phyloP scores from a whole-genome alignment of 192 early-diverging fungal species.

The Pilobolus umbonatus region DNA sequence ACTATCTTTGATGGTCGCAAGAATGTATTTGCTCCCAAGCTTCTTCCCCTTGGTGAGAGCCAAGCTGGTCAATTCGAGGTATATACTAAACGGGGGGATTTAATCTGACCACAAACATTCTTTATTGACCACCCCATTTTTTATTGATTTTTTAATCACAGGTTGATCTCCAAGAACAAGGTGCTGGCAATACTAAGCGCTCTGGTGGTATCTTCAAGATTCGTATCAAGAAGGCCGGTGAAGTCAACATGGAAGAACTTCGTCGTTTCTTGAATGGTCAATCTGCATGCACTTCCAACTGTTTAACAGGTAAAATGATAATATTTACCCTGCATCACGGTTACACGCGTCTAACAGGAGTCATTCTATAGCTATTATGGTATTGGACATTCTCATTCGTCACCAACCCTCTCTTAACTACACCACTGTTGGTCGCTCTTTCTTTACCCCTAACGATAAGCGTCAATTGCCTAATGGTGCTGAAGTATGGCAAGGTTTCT shows the following conservation, averaged over 20 bases:
- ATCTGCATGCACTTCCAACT: constrained; percentile 37
- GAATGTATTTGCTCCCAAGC: constrained; percentile 64
- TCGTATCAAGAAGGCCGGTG: constrained; percentile 59
- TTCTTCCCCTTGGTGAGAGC: constrained; percentile 52
- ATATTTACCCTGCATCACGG: not conserved
- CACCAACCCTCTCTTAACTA: constrained; percentile 78
- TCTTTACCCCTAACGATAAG: constrained; percentile 75
- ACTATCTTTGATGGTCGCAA: constrained; percentile 84
- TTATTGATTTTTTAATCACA: constrained; percentile 10
- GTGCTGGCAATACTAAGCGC: constrained; percentile 22
- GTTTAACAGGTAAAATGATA: constrained; percentile 35
- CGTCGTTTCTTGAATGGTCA: constrained; percentile 45
- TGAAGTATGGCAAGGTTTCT: constrained; percentile 92
- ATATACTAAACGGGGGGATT: not conserved
- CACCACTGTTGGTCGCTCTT: constrained; percentile 80
- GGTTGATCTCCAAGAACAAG: constrained; percentile 41
- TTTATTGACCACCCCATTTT: not conserved
- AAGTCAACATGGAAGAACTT: constrained; percentile 64
- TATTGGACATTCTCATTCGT: constrained; percentile 78
- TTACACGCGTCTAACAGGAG: not conserved
- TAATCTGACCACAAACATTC: too few species aligned
- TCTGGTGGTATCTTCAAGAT: constrained; percentile 58
- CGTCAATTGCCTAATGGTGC: constrained; percentile 59
- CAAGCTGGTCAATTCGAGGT: constrained; percentile 57
- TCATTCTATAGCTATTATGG: constrained; percentile 47